These are phyloP conservation scores for Ceratobasidium sp. DNA, from an alignment of 1,284 basidiomycete genomes.

Conservation along the genomic window DNA sequence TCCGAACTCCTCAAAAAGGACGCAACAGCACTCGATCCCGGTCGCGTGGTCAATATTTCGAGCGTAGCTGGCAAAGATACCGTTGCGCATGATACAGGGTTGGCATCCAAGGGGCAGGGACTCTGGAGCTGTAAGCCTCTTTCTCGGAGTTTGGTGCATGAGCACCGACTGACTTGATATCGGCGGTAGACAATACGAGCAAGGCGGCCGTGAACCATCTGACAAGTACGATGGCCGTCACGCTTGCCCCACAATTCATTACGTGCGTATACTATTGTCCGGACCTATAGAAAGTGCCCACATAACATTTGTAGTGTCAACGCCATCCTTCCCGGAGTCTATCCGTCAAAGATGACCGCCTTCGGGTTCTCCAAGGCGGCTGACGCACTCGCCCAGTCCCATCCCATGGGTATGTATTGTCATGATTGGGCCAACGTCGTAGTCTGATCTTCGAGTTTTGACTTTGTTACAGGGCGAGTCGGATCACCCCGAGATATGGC, in stretches of 20 bases:
- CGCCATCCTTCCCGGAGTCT: conserved; percentile 83
- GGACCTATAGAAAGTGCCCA: background rate
- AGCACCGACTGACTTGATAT: conserved; percentile 19
- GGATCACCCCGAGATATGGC: conserved; percentile 79
- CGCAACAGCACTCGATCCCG: conserved; percentile 73
- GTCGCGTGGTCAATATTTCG: conserved; percentile 83
- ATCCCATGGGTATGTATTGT: conserved; percentile 68
- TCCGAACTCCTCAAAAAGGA: conserved; percentile 74
- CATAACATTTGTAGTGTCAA: conserved; percentile 69
- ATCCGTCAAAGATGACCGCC: conserved; percentile 89
- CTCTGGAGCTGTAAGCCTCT: conserved; percentile 87
- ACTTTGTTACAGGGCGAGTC: conserved; percentile 63
- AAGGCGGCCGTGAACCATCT: conserved; percentile 82
- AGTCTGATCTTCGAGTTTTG: background rate
- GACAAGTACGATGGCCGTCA: conserved; percentile 76
- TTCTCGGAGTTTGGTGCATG: conserved; percentile 45
- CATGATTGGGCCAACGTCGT: background rate
- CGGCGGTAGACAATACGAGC: conserved; percentile 71
- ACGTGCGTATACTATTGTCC: conserved; percentile 61
- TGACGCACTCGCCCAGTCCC: conserved; percentile 61
- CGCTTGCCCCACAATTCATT: conserved; percentile 69
- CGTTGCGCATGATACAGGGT: conserved; percentile 55
- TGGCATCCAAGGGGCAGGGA: conserved; percentile 70
- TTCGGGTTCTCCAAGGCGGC: conserved; percentile 69
- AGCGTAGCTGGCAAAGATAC: conserved; percentile 74